Conservation (phyloP, 2,329 filamentous ascomycete genomes). For the Tricladium varicosporioides region DNA sequence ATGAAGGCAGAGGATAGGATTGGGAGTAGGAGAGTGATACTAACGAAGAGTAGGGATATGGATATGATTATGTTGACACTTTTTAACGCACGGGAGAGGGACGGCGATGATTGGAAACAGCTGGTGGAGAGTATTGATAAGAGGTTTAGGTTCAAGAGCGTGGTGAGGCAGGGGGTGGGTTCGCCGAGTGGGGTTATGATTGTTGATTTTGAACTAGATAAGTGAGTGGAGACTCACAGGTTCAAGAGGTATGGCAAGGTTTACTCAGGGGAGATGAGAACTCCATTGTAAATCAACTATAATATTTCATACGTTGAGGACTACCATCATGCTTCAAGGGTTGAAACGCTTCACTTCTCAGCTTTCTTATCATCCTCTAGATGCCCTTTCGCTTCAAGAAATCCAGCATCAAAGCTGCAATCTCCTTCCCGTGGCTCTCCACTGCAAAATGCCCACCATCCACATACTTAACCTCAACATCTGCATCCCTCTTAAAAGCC, state of each 20-base stretch:
- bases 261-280: too few species aligned
- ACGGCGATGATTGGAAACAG: constrained; percentile 43
- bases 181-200: constrained; percentile 5
- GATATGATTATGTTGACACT: constrained; percentile 52
- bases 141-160: constrained; percentile 50
- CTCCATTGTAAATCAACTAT: too few species aligned
- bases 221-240: too few species aligned
- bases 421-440: constrained; percentile 22
- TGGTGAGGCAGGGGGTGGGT: constrained; percentile 53
- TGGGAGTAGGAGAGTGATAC: neutral
- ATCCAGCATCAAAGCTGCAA: constrained; percentile 25
- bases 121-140: constrained; percentile 46
- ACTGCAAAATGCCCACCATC: constrained; percentile 57
- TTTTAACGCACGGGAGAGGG: constrained; percentile 48
- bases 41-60: constrained; percentile 6
- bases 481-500: constrained; percentile 50
- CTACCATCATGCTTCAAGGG: too few species aligned
- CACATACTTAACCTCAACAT: constrained; percentile 47
- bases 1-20: neutral
- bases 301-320: too few species aligned
- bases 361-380: too few species aligned
- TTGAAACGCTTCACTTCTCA: too few species aligned
- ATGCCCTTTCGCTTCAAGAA: constrained; percentile 28
- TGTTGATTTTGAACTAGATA: too few species aligned
- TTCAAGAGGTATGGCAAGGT: too few species aligned